A percentile compares a stretch with the other conserved stretches of the same genome.
phyloP scores from a whole-genome alignment of 257 asterid genomes.

The Solanum clarkiae region DNA sequence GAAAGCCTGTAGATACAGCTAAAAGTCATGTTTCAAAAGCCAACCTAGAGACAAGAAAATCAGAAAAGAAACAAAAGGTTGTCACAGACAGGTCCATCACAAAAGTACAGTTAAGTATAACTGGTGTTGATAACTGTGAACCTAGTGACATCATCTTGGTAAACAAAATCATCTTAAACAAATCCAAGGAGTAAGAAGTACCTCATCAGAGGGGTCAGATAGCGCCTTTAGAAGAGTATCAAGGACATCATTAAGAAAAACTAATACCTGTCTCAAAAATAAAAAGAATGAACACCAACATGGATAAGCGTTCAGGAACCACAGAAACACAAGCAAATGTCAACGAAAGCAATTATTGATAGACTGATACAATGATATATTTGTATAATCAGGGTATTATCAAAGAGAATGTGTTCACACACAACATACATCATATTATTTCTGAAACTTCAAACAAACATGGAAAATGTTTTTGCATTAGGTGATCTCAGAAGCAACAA shows the following conservation, averaged over 20 bases:
- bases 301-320: background rate
- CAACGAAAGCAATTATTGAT: background rate
- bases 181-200: slow-evolving; percentile 23
- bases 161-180: background rate
- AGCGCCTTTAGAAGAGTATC: slow-evolving; percentile 84
- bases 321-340: background rate
- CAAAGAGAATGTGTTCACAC: background rate
- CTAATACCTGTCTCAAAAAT: slow-evolving; percentile 57
- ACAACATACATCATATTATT: background rate
- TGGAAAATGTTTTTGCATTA: background rate
- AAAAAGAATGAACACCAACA: background rate
- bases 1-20: background rate
- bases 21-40: background rate
- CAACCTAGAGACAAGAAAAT: background rate
- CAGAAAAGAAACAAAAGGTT: background rate
- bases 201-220: slow-evolving; percentile 99
- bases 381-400: background rate
- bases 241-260: slow-evolving; percentile 64
- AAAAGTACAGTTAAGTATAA: background rate
- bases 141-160: background rate
- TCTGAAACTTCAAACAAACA: background rate
- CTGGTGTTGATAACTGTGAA: background rate
- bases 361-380: background rate
- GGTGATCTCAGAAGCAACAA: background rate
- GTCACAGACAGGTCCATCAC: background rate